A percentile compares a stretch with the other conserved stretches of the same genome.
Evolutionary conservation across 805 yeast genomes (phyloP).

Genomic region (Nakazawaea laoshanensis): DNA sequence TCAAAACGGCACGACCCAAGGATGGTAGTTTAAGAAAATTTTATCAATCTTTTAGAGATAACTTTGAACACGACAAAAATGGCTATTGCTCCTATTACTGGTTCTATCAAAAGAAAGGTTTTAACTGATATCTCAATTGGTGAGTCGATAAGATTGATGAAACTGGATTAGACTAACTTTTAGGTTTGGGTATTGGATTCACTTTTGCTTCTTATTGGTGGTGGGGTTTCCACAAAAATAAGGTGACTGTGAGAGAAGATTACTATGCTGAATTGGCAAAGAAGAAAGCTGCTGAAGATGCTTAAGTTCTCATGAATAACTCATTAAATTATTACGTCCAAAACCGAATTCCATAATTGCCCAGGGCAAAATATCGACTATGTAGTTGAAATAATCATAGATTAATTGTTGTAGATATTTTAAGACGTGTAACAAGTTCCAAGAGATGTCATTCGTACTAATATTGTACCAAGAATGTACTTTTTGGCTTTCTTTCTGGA

Average conservation of each 20-base stretch:
- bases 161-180: background rate
- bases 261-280: slow-evolving; percentile 76
- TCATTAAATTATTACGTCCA: too few relatives aligned
- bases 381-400: too few relatives aligned
- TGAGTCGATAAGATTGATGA: slow-evolving; percentile 22
- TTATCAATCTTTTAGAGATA: too few relatives aligned
- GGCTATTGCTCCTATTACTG: slow-evolving; percentile 84
- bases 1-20: too few relatives aligned
- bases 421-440: too few relatives aligned
- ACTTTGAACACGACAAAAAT: slow-evolving; percentile 26
- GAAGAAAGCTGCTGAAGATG: slow-evolving; percentile 56
- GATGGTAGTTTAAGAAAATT: too few relatives aligned
- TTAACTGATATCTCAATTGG: slow-evolving; percentile 73
- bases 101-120: slow-evolving; percentile 73
- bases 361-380: too few relatives aligned
- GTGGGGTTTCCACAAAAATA: slow-evolving; percentile 73
- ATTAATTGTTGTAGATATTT: too few relatives aligned
- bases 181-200: slow-evolving; percentile 21
- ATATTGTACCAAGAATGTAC: too few relatives aligned
- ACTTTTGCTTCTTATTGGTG: slow-evolving; percentile 72
- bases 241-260: slow-evolving; percentile 70
- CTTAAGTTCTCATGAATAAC: slow-evolving; percentile 3
- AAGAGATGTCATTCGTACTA: too few relatives aligned
- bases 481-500: too few relatives aligned
- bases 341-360: too few relatives aligned